Evolutionary conservation across 306 rosid genomes (phyloP).

Genomic region (Gastrolobium villosum): DNA sequence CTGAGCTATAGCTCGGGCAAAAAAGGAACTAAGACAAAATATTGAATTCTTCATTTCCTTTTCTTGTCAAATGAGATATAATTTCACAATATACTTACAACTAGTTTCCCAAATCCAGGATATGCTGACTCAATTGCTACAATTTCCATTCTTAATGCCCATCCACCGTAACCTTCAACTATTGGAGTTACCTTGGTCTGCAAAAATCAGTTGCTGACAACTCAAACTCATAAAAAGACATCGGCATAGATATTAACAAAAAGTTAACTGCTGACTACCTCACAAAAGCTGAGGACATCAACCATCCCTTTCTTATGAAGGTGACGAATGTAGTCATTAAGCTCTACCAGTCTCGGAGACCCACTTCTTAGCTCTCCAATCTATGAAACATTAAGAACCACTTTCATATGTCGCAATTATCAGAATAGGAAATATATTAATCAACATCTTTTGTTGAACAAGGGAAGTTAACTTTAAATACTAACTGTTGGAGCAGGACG

Average conservation of each 20-base stretch:
- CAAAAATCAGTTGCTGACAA: slow-evolving; percentile 47
- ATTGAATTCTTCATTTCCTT: slow-evolving; percentile 1
- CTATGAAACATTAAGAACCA: slow-evolving; percentile 59
- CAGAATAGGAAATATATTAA: slow-evolving; percentile 33
- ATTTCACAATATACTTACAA: slow-evolving; percentile 71
- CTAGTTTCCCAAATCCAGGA: slow-evolving; percentile 97
- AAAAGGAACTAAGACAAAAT: slow-evolving; percentile 1
- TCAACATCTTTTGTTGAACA: slow-evolving; percentile 12
- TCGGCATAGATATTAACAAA: slow-evolving; percentile 18
- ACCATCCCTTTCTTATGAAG: slow-evolving; percentile 84
- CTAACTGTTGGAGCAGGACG: slow-evolving; percentile 96
- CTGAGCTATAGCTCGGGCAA: neutral
- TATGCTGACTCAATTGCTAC: slow-evolving; percentile 98
- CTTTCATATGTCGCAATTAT: slow-evolving; percentile 30
- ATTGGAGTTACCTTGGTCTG: slow-evolving; percentile 99
- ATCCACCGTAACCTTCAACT: slow-evolving; percentile 99
- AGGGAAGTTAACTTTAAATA: slow-evolving; percentile 41
- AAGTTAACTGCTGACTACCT: slow-evolving; percentile 64
- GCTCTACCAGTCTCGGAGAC: slow-evolving; percentile 82
- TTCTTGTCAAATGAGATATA: slow-evolving; percentile 34
- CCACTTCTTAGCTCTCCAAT: slow-evolving; percentile 98
- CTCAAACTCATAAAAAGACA: slow-evolving; percentile 51
- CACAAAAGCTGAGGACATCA: slow-evolving; percentile 96
- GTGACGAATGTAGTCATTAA: slow-evolving; percentile 83
- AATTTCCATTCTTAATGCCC: slow-evolving; percentile 96